Percentiles rank a stretch among this genome's conserved stretches.
Conservation (phyloP, 2,329 filamentous ascomycete genomes). For the Colletotrichum musicola region DNA sequence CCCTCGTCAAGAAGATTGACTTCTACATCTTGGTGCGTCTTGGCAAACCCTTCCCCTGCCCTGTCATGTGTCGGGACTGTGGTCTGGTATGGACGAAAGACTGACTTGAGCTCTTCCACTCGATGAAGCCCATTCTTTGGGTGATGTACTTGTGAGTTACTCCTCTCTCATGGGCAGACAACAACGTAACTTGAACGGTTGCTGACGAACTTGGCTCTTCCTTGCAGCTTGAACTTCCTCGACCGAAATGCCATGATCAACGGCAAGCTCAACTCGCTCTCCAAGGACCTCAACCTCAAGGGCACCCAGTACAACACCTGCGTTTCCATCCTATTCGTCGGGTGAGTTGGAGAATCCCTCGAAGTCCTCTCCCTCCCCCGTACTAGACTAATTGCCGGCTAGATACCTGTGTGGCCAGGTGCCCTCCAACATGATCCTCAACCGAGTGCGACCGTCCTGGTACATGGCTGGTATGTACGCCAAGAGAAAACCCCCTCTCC, state of each 20-base stretch:
- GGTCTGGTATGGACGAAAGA: background rate
- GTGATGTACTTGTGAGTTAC: conserved; percentile 40
- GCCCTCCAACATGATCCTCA: conserved; percentile 51
- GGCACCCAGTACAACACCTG: conserved; percentile 47
- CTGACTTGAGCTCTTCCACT: conserved; percentile 27
- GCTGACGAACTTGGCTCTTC: conserved; percentile 32
- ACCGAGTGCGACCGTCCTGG: conserved; percentile 43
- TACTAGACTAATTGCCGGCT: background rate
- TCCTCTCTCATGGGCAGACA: no score
- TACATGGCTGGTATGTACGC: conserved; percentile 25
- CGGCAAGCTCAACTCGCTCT: conserved; percentile 46
- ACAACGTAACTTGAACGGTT: conserved; percentile 24
- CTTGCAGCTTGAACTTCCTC: conserved; percentile 40
- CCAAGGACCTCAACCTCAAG: conserved; percentile 46
- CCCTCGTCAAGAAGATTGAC: conserved; percentile 51
- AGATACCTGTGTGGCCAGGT: conserved; percentile 41
- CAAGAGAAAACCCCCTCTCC: background rate
- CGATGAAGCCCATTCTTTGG: conserved; percentile 40
- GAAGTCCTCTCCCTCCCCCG: conserved; percentile 44
- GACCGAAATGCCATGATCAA: conserved; percentile 48
- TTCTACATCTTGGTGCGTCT: conserved; percentile 46
- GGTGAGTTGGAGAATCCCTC: conserved; percentile 44
- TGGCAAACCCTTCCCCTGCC: background rate
- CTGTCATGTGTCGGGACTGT: no score
- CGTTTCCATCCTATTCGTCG: conserved; percentile 35